Conservation (phyloP, 768 basidiomycete genomes). For the Lanmaoa pseudosensibilis region DNA sequence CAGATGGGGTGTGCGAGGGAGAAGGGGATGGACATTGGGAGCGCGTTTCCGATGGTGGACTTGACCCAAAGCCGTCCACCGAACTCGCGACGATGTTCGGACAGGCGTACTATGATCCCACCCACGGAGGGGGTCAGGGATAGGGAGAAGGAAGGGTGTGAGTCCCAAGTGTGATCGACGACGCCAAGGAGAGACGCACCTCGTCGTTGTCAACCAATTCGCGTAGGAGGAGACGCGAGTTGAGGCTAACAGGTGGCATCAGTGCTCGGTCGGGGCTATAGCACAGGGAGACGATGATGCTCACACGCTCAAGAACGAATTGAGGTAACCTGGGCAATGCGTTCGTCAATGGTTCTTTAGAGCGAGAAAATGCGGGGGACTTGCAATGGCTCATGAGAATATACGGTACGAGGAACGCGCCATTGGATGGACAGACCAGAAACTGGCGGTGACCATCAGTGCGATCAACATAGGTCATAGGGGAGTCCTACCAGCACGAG, state of each 20-base stretch:
- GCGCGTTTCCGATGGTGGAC: conserved; percentile 8
- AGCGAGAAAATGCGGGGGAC: not conserved
- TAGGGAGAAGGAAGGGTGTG: not conserved
- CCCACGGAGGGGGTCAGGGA: no score
- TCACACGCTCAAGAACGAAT: conserved; percentile 40
- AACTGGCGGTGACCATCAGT: conserved; percentile 25
- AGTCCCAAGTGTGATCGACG: not conserved
- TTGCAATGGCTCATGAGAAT: conserved; percentile 40
- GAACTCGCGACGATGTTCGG: conserved; percentile 27
- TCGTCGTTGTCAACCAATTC: conserved; percentile 29
- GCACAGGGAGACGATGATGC: not conserved
- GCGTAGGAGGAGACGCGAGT: conserved; percentile 30
- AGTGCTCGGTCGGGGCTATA: not conserved
- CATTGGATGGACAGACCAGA: conserved; percentile 37
- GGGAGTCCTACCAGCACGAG: conserved; percentile 22
- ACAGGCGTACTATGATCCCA: conserved; percentile 22
- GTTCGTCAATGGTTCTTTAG: not conserved
- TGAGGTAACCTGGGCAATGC: conserved; percentile 33
- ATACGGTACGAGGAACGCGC: conserved; percentile 37
- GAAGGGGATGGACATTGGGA: conserved; percentile 11
- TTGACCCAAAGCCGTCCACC: conserved; percentile 18
- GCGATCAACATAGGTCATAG: not conserved
- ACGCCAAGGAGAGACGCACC: conserved; percentile 5
- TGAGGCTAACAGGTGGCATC: conserved; percentile 18
- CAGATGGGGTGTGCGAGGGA: not conserved